These are phyloP conservation scores for Cladorrhinum samala DNA, from an alignment of 495 filamentous ascomycete species.

Conservation along the genomic window DNA sequence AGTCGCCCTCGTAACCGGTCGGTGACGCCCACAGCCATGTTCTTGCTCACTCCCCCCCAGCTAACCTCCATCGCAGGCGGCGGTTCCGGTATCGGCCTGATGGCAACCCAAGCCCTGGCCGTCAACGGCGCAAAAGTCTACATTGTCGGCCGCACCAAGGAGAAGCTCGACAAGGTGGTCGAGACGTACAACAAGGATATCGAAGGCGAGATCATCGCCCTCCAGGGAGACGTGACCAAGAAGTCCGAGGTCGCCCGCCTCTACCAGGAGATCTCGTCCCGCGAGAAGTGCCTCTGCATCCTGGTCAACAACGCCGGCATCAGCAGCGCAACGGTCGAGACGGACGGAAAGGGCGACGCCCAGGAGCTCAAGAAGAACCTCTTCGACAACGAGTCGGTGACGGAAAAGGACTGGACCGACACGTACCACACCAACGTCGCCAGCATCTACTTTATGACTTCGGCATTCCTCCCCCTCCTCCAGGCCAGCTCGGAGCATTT, in stretches of 20 bases:
- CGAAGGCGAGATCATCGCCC: conserved; percentile 45
- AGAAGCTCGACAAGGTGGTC: conserved; percentile 26
- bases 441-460: conserved; percentile 51
- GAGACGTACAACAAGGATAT: conserved; percentile 30
- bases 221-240: conserved; percentile 68
- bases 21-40: too few species aligned
- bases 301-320: conserved; percentile 78
- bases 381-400: conserved; percentile 26
- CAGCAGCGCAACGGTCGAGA: conserved; percentile 51
- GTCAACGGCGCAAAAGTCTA: conserved; percentile 78
- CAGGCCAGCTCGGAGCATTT: conserved; percentile 40
- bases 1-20: conserved; percentile 59
- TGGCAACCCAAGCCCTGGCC: conserved; percentile 75
- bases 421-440: conserved; percentile 72
- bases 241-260: conserved; percentile 62
- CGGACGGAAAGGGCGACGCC: conserved; percentile 47
- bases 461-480: conserved; percentile 39
- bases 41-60: too few species aligned
- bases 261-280: conserved; percentile 55
- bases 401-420: conserved; percentile 62
- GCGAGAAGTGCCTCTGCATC: conserved; percentile 63
- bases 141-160: conserved; percentile 65
- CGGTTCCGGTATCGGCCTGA: conserved; percentile 57
- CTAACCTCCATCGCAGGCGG: too few species aligned
- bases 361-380: conserved; percentile 49